These are phyloP conservation scores for Petunia hybrid DNA, from an alignment of 305 asterid genomes.

Conservation along the genomic window DNA sequence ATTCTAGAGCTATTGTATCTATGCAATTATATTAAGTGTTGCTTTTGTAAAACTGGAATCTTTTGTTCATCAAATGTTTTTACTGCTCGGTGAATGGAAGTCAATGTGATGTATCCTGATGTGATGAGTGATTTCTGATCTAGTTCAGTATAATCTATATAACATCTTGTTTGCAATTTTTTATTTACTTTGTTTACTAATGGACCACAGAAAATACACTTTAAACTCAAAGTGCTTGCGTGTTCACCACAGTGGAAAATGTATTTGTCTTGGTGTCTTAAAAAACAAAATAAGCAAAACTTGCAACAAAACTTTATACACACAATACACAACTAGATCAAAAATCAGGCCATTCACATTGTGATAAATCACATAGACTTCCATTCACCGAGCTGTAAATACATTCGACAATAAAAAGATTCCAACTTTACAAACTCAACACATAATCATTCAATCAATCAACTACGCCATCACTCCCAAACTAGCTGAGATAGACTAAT, in stretches of 20 bases:
- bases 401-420: not conserved
- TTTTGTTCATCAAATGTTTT: not conserved
- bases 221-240: too few relatives aligned
- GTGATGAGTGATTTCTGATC: too few relatives aligned
- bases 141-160: too few relatives aligned
- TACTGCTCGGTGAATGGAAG: too few relatives aligned
- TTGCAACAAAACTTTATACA: not conserved
- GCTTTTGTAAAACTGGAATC: not conserved
- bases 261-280: not conserved
- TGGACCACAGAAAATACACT: too few relatives aligned
- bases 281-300: not conserved
- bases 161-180: too few relatives aligned
- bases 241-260: not conserved
- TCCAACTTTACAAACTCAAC: slow-evolving; percentile 18
- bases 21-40: not conserved
- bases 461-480: slow-evolving; percentile 4
- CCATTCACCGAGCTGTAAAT: slow-evolving; percentile 23
- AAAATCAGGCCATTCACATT: not conserved
- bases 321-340: not conserved
- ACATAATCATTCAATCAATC: not conserved
- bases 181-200: too few relatives aligned
- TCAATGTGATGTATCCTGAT: too few relatives aligned
- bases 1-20: not conserved
- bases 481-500: not conserved
- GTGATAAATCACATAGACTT: not conserved